Evolutionary conservation across 306 rosid species (phyloP).

Genomic region (Gastrolobium bilobum): DNA sequence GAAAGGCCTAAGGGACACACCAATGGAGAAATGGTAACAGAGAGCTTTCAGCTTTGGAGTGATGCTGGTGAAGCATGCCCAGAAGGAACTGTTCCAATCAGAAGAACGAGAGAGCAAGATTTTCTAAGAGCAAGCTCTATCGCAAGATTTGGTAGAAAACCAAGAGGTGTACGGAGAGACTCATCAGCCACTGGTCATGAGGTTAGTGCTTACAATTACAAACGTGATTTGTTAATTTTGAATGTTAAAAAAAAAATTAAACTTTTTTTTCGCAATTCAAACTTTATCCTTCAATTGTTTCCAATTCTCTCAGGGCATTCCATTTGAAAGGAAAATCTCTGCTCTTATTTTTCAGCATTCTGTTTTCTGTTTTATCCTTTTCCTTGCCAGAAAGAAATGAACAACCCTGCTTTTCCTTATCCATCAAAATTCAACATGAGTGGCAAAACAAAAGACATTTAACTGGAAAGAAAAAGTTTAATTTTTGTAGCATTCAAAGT

Average conservation of each 20-base stretch:
- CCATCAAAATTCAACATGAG: conserved; percentile 34
- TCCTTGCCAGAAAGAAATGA: conserved; percentile 39
- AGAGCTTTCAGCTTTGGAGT: conserved; percentile 80
- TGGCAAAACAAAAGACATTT: conserved; percentile 36
- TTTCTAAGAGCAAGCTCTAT: conserved; percentile 83
- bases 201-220: conserved; percentile 57
- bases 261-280: neutral
- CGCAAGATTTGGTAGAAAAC: conserved; percentile 81
- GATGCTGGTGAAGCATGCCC: conserved; percentile 89
- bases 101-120: conserved; percentile 82
- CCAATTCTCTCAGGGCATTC: conserved; percentile 9
- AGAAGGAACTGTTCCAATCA: conserved; percentile 86
- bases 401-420: conserved; percentile 37
- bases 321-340: conserved; percentile 41
- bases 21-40: conserved; percentile 50
- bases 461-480: too few relatives aligned
- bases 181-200: conserved; percentile 90
- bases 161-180: conserved; percentile 80
- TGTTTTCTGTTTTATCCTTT: conserved; percentile 38
- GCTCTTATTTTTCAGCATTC: conserved; percentile 30
- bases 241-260: neutral
- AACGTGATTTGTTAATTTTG: neutral
- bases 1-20: conserved; percentile 74
- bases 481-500: neutral
- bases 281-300: neutral